Conservation (phyloP, 352 stramenopile genomes). For the Pythium sp. region DNA sequence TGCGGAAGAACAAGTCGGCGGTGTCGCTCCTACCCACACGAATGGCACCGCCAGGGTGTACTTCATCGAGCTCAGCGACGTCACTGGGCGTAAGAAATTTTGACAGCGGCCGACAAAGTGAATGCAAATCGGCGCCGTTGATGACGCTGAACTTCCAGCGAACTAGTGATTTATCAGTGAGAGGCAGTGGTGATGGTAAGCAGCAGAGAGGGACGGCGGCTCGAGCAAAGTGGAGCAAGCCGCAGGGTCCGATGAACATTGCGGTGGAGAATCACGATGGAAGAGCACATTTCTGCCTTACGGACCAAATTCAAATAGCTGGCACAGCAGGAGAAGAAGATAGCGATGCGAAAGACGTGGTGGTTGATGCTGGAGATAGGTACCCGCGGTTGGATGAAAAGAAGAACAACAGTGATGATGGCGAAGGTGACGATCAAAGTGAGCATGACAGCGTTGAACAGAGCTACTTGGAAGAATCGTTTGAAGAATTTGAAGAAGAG, state of each 20-base stretch:
- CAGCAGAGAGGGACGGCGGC: conserved; percentile 3
- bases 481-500: conserved; percentile 75
- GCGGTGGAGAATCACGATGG: conserved; percentile 38
- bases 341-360: conserved; percentile 1
- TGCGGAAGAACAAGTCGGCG: conserved; percentile 48
- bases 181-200: conserved; percentile 5
- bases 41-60: conserved; percentile 5
- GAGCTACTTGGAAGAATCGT: conserved; percentile 78
- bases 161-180: conserved; percentile 10
- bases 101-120: conserved; percentile 15
- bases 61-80: conserved; percentile 4
- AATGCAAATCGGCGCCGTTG: conserved; percentile 44
- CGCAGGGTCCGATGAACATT: conserved; percentile 39
- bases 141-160: conserved; percentile 32
- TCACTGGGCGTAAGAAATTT: conserved; percentile 7
- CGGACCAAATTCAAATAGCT: conserved; percentile 6
- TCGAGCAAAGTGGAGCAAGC: conserved; percentile 59
- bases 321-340: conserved; percentile 13
- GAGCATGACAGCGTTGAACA: conserved; percentile 36
- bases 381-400: neutral
- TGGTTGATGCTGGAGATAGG: neutral
- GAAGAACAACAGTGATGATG: conserved; percentile 5
- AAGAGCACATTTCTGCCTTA: conserved; percentile 29
- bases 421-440: conserved; percentile 14
- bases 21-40: conserved; percentile 37